Conservation (phyloP, 768 basidiomycete species). For the Gelatoporia subvermispora region DNA sequence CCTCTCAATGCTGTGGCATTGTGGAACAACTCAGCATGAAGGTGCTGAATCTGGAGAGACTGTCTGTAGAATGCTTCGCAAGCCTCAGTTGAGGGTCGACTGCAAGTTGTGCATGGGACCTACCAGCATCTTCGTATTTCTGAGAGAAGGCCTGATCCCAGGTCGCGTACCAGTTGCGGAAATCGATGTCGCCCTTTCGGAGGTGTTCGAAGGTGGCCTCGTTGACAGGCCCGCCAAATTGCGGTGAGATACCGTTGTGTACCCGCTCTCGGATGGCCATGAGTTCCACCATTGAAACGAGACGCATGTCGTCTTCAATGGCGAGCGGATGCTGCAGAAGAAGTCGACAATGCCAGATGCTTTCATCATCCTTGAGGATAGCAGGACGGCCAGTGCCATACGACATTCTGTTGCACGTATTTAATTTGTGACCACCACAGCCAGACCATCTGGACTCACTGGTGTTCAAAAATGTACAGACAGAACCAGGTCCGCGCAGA, state of each 20-base stretch:
- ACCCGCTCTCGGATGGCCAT: slow-evolving; percentile 86
- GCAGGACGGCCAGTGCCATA: slow-evolving; percentile 94
- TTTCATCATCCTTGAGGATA: slow-evolving; percentile 89
- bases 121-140: slow-evolving; percentile 80
- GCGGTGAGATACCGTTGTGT: slow-evolving; percentile 76
- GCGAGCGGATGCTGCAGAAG: slow-evolving; percentile 83
- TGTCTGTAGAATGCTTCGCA: slow-evolving; percentile 76
- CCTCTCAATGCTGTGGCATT: slow-evolving; percentile 79
- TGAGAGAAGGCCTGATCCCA: slow-evolving; percentile 80
- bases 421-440: slow-evolving; percentile 7
- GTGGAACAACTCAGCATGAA: slow-evolving; percentile 83
- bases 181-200: slow-evolving; percentile 69
- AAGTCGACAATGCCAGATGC: slow-evolving; percentile 74
- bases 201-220: slow-evolving; percentile 71
- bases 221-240: slow-evolving; percentile 65
- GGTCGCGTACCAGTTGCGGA: slow-evolving; percentile 73
- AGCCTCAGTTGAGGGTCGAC: slow-evolving; percentile 3
- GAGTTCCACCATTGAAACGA: slow-evolving; percentile 91
- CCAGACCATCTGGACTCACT: slow-evolving; percentile 45
- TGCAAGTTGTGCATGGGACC: slow-evolving; percentile 16
- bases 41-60: slow-evolving; percentile 80
- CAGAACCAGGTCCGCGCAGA: slow-evolving; percentile 90
- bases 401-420: slow-evolving; percentile 61
- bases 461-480: slow-evolving; percentile 89
- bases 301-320: slow-evolving; percentile 90